Evolutionary conservation across 352 stramenopile species (phyloP).

Genomic region (Blastocystis sp.): DNA sequence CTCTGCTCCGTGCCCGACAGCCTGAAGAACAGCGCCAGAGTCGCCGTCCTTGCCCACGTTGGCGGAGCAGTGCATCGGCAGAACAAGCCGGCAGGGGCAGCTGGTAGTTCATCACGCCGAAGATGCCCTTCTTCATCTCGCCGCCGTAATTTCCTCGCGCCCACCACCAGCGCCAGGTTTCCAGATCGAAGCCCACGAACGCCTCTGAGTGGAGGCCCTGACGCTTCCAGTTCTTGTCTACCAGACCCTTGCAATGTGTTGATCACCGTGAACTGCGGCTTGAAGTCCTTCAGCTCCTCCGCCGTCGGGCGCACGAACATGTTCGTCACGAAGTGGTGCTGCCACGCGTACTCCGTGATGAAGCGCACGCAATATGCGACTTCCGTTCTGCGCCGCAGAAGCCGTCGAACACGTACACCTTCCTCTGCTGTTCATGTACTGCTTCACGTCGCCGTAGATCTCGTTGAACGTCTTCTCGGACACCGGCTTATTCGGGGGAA

Average conservation of each 20-base stretch:
- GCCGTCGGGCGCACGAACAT: conserved; percentile 86
- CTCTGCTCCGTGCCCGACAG: conserved; percentile 95
- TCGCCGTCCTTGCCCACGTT: conserved; percentile 92
- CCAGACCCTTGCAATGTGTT: conserved; percentile 91
- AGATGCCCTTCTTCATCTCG: conserved; percentile 98
- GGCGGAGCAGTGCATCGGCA: conserved; percentile 95
- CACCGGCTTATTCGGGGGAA: conserved; percentile 86
- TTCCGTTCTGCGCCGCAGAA: conserved; percentile 87
- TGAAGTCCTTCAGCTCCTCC: conserved; percentile 81
- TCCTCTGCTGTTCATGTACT: conserved; percentile 87
- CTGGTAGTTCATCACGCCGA: conserved; percentile 97
- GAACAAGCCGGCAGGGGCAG: conserved; percentile 88
- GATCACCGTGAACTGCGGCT: conserved; percentile 94
- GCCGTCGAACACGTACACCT: conserved; percentile 91
- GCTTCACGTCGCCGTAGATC: conserved; percentile 86
- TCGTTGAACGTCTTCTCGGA: conserved; percentile 88
- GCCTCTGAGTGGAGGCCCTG: conserved; percentile 90
- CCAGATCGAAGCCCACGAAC: conserved; percentile 92
- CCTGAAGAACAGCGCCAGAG: conserved; percentile 94
- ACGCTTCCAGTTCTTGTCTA: conserved; percentile 87
- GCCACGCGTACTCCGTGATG: conserved; percentile 93
- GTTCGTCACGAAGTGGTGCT: conserved; percentile 94
- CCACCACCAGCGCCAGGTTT: conserved; percentile 88
- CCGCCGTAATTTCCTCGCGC: conserved; percentile 93
- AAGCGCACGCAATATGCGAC: conserved; percentile 91